Conservation (phyloP, 139 green algal genomes). For the Eudorina sp. region DNA sequence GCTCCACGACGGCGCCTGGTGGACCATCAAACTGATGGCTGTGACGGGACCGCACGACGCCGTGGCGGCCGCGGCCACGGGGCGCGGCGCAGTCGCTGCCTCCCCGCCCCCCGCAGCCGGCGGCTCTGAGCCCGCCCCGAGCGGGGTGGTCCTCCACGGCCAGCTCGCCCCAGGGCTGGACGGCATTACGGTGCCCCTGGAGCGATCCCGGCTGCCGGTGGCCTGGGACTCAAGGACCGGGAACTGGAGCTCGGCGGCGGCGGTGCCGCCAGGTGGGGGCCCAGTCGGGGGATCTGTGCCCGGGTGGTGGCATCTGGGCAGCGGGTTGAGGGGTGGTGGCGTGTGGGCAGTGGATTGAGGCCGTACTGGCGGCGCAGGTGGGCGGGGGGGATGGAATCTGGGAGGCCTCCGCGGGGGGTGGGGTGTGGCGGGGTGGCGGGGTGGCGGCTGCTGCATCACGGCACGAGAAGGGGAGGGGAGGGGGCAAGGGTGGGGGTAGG, state of each 20-base stretch:
- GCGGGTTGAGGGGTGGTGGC: background rate
- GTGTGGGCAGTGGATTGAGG: too few species aligned
- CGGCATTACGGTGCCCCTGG: constrained; percentile 8
- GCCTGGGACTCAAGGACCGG: background rate
- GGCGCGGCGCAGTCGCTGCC: background rate
- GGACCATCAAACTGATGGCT: background rate
- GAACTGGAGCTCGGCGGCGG: background rate
- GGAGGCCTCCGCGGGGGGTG: too few species aligned
- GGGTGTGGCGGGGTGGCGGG: too few species aligned
- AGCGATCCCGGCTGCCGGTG: background rate
- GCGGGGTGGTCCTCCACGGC: background rate
- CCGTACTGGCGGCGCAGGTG: too few species aligned
- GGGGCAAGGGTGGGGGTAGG: too few species aligned
- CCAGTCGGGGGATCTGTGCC: too few species aligned
- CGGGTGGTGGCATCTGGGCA: background rate
- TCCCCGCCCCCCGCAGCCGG: background rate
- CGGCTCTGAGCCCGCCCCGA: background rate
- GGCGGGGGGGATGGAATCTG: too few species aligned
- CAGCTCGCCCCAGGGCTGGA: constrained; percentile 13
- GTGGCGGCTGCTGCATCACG: too few species aligned
- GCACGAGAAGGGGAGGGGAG: too few species aligned
- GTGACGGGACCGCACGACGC: background rate
- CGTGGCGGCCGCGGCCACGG: background rate
- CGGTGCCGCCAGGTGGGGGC: constrained; percentile 3
- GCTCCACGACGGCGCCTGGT: constrained; percentile 32